These are phyloP conservation scores for Epicoccum sorghinum DNA, from an alignment of 2,329 filamentous ascomycete species.

Conservation along the genomic window DNA sequence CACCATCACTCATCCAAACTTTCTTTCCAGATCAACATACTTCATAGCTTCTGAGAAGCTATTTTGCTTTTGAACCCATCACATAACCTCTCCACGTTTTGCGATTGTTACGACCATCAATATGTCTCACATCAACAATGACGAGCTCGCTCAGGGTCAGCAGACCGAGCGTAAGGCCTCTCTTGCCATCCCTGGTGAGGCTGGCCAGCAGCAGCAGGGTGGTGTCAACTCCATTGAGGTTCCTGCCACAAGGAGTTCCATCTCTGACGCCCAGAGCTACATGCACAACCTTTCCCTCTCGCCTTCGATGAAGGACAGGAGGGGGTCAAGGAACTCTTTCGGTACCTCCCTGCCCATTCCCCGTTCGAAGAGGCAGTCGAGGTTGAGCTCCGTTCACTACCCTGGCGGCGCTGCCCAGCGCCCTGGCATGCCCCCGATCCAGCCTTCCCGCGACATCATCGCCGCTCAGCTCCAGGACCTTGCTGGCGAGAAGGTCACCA, in stretches of 20 bases:
- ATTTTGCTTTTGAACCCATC: background rate
- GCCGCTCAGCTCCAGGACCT: constrained; percentile 74
- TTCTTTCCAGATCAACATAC: constrained; percentile 14
- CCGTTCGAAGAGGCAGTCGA: constrained; percentile 70
- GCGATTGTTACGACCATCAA: constrained; percentile 16
- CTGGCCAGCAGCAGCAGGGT: constrained; percentile 36
- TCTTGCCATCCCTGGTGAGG: constrained; percentile 40
- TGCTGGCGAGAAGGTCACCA: constrained; percentile 67
- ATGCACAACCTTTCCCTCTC: constrained; percentile 75
- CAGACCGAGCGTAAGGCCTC: constrained; percentile 37
- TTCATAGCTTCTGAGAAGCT: constrained; percentile 18
- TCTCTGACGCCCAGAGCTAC: constrained; percentile 70
- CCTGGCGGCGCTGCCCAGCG: constrained; percentile 54
- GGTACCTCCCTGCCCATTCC: constrained; percentile 76
- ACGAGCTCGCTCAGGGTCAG: constrained; percentile 56
- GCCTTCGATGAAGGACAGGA: constrained; percentile 70
- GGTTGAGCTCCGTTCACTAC: constrained; percentile 67
- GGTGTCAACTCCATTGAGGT: constrained; percentile 65
- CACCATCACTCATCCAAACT: constrained; percentile 14
- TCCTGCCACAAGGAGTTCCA: constrained; percentile 69
- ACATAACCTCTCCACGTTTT: background rate
- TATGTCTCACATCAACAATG: constrained; percentile 67
- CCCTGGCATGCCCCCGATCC: constrained; percentile 64
- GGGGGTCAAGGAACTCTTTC: constrained; percentile 77
- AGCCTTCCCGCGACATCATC: constrained; percentile 70